Evolutionary conservation across 1,284 basidiomycete genomes (phyloP).

Genomic region (Peniophora sp.): DNA sequence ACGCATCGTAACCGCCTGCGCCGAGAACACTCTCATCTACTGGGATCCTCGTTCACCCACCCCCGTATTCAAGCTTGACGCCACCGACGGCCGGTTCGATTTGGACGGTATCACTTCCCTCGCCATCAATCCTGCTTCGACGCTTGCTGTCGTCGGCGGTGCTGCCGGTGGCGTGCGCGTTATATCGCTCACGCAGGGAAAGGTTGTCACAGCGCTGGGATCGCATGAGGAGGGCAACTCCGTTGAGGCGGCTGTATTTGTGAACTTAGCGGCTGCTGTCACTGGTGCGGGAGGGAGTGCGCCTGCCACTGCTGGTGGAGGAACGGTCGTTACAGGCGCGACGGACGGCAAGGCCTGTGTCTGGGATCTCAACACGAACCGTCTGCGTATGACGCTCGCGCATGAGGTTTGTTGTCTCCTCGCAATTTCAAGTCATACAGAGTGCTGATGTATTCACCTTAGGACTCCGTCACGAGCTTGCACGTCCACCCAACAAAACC

Average conservation of each 20-base stretch:
- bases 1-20: constrained; percentile 82
- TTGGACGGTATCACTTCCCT: constrained; percentile 82
- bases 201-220: constrained; percentile 72
- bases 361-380: constrained; percentile 87
- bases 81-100: constrained; percentile 69
- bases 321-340: constrained; percentile 79
- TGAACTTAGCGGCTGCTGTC: constrained; percentile 47
- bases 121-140: constrained; percentile 78
- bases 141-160: constrained; percentile 85
- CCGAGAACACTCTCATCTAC: constrained; percentile 78
- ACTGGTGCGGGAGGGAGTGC: constrained; percentile 5
- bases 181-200: constrained; percentile 81
- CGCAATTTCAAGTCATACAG: constrained; percentile 4
- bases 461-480: constrained; percentile 87
- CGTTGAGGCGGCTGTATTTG: constrained; percentile 84
- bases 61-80: constrained; percentile 76
- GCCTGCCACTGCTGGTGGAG: constrained; percentile 31
- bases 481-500: constrained; percentile 63
- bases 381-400: constrained; percentile 70
- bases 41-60: constrained; percentile 85
- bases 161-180: constrained; percentile 79
- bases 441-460: constrained; percentile 10
- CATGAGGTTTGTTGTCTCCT: constrained; percentile 54
- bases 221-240: constrained; percentile 88
- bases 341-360: constrained; percentile 94